phyloP scores from a whole-genome alignment of 805 yeast species.

The Saturnispora quitensis region DNA sequence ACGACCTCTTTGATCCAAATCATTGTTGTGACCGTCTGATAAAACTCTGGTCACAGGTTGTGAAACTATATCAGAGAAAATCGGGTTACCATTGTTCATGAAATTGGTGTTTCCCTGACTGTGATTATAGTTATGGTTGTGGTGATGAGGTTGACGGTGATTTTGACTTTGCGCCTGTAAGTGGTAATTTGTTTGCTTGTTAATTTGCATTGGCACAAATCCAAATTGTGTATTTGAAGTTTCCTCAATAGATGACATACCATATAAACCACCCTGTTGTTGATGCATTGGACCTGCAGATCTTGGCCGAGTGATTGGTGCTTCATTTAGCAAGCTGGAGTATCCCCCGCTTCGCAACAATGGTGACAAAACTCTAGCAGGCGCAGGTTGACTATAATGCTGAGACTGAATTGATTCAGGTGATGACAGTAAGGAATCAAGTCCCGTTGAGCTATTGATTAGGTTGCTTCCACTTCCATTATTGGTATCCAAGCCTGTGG shows the following conservation, averaged over 20 bases:
- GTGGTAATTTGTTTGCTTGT: not conserved
- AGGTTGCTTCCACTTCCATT: not conserved
- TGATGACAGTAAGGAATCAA: slow-evolving; percentile 1
- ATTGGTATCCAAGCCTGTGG: slow-evolving; percentile 4
- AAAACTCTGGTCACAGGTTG: slow-evolving; percentile 19
- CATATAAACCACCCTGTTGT: not conserved
- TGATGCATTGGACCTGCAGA: slow-evolving; percentile 35
- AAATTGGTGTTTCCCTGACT: slow-evolving; percentile 9
- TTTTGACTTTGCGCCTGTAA: slow-evolving; percentile 2
- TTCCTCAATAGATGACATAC: not conserved
- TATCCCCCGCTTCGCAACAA: slow-evolving; percentile 6
- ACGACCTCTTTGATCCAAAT: slow-evolving; percentile 15
- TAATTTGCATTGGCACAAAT: slow-evolving; percentile 1
- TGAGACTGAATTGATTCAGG: not conserved
- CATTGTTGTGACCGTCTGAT: slow-evolving; percentile 22
- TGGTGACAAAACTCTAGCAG: slow-evolving; percentile 10
- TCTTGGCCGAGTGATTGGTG: slow-evolving; percentile 30
- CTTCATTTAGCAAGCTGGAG: slow-evolving; percentile 7
- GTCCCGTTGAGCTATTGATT: not conserved
- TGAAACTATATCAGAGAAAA: slow-evolving; percentile 1
- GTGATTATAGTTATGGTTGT: not conserved
- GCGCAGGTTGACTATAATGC: slow-evolving; percentile 9
- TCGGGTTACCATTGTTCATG: not conserved
- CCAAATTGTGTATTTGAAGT: slow-evolving; percentile 1
- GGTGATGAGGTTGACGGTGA: slow-evolving; percentile 1